Percentiles rank a stretch among this genome's conserved stretches.
Evolutionary conservation across 2,329 filamentous ascomycete species (phyloP).

Genomic region (Eurotiales sp.): DNA sequence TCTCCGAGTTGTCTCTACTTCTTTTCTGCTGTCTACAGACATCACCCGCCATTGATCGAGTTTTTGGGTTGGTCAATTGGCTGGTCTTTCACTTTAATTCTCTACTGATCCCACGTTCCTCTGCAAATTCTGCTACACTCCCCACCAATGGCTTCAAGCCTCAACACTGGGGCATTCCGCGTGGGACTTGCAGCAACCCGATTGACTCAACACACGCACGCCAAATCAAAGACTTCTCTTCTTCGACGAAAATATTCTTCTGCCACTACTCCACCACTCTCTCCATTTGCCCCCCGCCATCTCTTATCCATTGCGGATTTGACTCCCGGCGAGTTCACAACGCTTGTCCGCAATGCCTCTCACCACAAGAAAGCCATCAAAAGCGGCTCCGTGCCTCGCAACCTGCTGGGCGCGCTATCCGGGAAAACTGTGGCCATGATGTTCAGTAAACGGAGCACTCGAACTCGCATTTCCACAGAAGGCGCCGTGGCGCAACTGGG

Average conservation of each 20-base stretch:
- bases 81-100: no score
- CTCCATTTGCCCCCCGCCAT: constrained; percentile 69
- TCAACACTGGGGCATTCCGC: constrained; percentile 14
- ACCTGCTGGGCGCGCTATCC: constrained; percentile 60
- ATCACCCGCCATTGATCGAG: no score
- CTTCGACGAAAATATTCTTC: constrained; percentile 32
- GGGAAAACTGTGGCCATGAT: constrained; percentile 89
- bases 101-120: no score
- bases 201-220: constrained; percentile 24
- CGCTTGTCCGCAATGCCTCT: constrained; percentile 77
- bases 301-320: constrained; percentile 89
- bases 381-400: constrained; percentile 57
- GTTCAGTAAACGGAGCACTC: constrained; percentile 93
- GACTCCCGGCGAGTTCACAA: constrained; percentile 71
- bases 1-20: no score
- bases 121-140: neutral
- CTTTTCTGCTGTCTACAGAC: no score
- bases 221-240: constrained; percentile 24
- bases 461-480: constrained; percentile 91
- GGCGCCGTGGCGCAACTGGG: constrained; percentile 83
- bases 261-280: constrained; percentile 41
- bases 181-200: constrained; percentile 15
- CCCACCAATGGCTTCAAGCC: constrained; percentile 13
- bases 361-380: constrained; percentile 75
- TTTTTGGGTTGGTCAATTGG: neutral